A percentile compares a stretch with the other conserved stretches of the same genome.
Evolutionary conservation across 2,329 filamentous ascomycete genomes (phyloP).

Genomic region (Helicocarpus griseus): DNA sequence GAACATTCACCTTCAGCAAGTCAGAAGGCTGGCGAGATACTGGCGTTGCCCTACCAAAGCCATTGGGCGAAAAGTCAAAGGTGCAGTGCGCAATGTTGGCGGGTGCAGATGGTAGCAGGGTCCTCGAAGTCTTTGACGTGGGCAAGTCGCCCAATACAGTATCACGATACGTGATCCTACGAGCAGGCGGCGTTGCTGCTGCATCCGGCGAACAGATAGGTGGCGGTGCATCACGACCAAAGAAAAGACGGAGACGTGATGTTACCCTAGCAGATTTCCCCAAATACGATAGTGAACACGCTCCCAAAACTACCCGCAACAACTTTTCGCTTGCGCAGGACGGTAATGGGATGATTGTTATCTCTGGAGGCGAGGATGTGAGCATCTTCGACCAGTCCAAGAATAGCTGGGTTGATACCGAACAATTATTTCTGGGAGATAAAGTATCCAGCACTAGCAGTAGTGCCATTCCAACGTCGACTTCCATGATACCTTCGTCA

Average conservation of each 20-base stretch:
- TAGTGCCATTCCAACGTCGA: constrained; percentile 15
- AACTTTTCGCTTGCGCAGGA: constrained; percentile 64
- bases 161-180: constrained; percentile 57
- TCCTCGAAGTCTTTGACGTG: constrained; percentile 70
- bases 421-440: constrained; percentile 44
- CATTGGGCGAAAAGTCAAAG: constrained; percentile 49
- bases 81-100: constrained; percentile 57
- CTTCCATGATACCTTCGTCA: constrained; percentile 2
- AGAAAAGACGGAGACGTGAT: constrained; percentile 38
- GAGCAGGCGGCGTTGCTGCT: constrained; percentile 45
- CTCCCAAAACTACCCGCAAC: constrained; percentile 54
- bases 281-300: constrained; percentile 64
- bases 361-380: constrained; percentile 65
- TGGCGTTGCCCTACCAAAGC: constrained; percentile 51
- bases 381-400: constrained; percentile 65
- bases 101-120: constrained; percentile 67
- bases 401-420: constrained; percentile 71
- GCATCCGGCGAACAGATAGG: constrained; percentile 41
- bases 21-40: constrained; percentile 57
- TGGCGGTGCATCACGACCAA: constrained; percentile 17
- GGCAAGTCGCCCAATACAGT: constrained; percentile 64
- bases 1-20: constrained; percentile 63
- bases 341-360: constrained; percentile 56
- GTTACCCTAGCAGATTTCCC: constrained; percentile 61
- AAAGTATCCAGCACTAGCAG: constrained; percentile 24